Evolutionary conservation across 257 asterid genomes (phyloP).

Genomic region (Verbascum thapsus): DNA sequence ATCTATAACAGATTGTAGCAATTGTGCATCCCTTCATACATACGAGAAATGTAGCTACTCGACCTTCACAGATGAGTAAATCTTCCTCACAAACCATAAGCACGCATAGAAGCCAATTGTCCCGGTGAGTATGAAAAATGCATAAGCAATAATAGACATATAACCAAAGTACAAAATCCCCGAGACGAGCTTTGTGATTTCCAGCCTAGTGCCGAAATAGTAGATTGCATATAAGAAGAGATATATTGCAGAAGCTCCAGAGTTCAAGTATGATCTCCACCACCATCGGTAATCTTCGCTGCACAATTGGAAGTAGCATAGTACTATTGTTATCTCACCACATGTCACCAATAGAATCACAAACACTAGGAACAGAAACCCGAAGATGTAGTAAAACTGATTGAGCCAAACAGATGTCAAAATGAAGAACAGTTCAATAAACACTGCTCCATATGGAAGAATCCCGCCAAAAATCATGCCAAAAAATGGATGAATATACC

Average conservation of each 20-base stretch:
- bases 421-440: slow-evolving; percentile 56
- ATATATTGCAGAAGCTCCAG: slow-evolving; percentile 56
- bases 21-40: too few relatives aligned
- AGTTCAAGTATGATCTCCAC: slow-evolving; percentile 55
- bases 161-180: slow-evolving; percentile 56
- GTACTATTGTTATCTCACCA: slow-evolving; percentile 49
- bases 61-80: slow-evolving; percentile 52
- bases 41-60: slow-evolving; percentile 26
- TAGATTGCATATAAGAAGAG: slow-evolving; percentile 45
- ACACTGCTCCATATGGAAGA: slow-evolving; percentile 58
- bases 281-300: slow-evolving; percentile 60
- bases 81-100: slow-evolving; percentile 53
- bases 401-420: slow-evolving; percentile 58
- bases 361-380: slow-evolving; percentile 51
- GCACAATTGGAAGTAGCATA: slow-evolving; percentile 58
- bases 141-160: slow-evolving; percentile 48
- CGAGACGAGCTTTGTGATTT: slow-evolving; percentile 50
- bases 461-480: slow-evolving; percentile 49
- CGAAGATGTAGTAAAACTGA: slow-evolving; percentile 61
- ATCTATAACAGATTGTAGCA: too few relatives aligned
- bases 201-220: slow-evolving; percentile 52
- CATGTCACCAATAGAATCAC: slow-evolving; percentile 51
- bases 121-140: slow-evolving; percentile 54
- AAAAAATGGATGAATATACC: slow-evolving; percentile 51
- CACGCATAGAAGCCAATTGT: slow-evolving; percentile 54